Base-by-base conservation (phyloP, 106 monocot genomes). In the Dendrobium huoshanense region DNA sequence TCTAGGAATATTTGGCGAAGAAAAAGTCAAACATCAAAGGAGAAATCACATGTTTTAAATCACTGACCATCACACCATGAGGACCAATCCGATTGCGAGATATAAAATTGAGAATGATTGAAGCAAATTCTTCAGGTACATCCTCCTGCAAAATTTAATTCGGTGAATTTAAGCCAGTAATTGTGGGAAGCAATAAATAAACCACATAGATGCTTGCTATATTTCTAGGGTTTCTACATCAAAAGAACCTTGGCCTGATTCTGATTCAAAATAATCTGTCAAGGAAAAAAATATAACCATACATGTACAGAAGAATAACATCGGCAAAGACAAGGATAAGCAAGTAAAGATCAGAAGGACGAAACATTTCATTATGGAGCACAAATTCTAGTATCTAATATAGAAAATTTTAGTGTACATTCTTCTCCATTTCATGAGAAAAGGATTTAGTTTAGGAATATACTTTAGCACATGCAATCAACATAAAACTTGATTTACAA, bases 71-170 rank as follows among this genome's bases (percentile, higher is more conserved):
- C 17, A 95, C 89, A 79, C 98, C 98, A 86, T 82, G 77, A 47
- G 92, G 95, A 29, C 98, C 98, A 55, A 99, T 95, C 22, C 85
- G 87, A 58, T 95, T 99, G 83, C 88, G 98, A 75, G 91, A 85
- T 72, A 99, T 93, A 79, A 99, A 98, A 86, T 90, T 92, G 19
- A 95, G 80, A 76, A 99, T 80, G 73, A 80, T 75, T 49, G 88
- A 90, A 77, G 91, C 89, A 86, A 99, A 99, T 86, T 99, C 98
- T 70, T 95, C 92, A 5, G 98, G 98, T 40, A 86, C 94, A 82
- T 99, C 98, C 88, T 99, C 98, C 98, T 99, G 91, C 58, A 89
- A 80, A 25, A 81, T 45, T n/a, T 13, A 58, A 33, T 31, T 70
- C 11, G 13, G 33, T 33, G 13, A 70, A 37, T 31, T 31, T 31